Base-by-base conservation (phyloP, 78 protist species). In the Polysphondylium violaceum region DNA sequence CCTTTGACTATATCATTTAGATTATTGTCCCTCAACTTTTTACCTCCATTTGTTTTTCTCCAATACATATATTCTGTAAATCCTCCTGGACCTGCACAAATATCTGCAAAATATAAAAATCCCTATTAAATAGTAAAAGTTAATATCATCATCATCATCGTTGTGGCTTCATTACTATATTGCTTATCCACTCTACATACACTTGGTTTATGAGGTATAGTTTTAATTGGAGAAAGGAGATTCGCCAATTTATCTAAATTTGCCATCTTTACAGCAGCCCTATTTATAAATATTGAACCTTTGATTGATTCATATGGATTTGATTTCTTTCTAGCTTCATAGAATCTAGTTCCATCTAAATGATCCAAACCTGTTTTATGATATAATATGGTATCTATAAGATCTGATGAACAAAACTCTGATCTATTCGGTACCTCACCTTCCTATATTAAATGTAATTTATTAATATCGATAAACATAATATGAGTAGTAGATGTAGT, bases 221-320 rank as follows among this genome's bases (percentile, higher is more conserved):
- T 68, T 27, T 31, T 43, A 2, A 12, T 11, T 17, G 89, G 89
- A 17, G 51, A 47, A 36, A 72, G 63, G 27, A 72, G 16, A 27
- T n/a, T 9, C 19, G 83, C 92, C 14, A 92, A 25, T 47, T 33
- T 50, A 53, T 97, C 98, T 12, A 97, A 14, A 36, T 97, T 94
- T 14, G 97, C 97, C 96, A 97, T 87, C 60, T 97, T 97, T 31
- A 97, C 67, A n/a, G 98, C 98, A 5, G 98, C 98, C n/a, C 98
- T 44, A 85, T 96, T 97, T 31, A 76, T 47, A 68, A 97, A 97
- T 16, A 96, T 85, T 29, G 78, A 72, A 40, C 85, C 83, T 63
- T 90, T 92, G 11, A 95, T 50, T 14, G 60, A 19, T 36, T 95
- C 97, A 51, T 94, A 94, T n/a, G 95, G 94, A 59, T 95, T 95